Conservation (phyloP, 805 yeast species). For the Cyberlindnera galapagoensis region DNA sequence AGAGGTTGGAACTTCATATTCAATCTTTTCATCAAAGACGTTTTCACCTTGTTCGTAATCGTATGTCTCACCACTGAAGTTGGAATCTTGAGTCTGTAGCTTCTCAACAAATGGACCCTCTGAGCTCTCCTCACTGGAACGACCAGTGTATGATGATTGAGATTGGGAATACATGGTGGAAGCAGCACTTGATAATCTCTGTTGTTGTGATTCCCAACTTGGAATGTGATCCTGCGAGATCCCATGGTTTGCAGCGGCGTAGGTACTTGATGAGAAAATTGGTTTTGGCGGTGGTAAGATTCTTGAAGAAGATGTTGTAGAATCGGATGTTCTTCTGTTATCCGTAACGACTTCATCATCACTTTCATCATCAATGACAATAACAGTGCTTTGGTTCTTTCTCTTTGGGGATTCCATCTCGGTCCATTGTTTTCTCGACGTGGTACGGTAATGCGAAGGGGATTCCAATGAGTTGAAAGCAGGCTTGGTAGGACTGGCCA, state of each 20-base stretch:
- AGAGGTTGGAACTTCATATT: constrained; percentile 31
- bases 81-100: constrained; percentile 14
- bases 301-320: constrained; percentile 30
- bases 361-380: constrained; percentile 35
- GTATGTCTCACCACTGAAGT: constrained; percentile 31
- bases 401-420: constrained; percentile 68
- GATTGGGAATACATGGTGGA: constrained; percentile 16
- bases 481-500: constrained; percentile 28
- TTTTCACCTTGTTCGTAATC: constrained; percentile 26
- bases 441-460: constrained; percentile 25
- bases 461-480: constrained; percentile 4
- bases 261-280: constrained; percentile 54
- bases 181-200: constrained; percentile 28
- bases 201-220: constrained; percentile 13
- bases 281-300: constrained; percentile 61
- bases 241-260: constrained; percentile 44
- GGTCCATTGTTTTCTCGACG: constrained; percentile 65
- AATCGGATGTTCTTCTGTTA: constrained; percentile 27
- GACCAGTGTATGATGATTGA: constrained; percentile 13
- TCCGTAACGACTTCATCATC: constrained; percentile 3
- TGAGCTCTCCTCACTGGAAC: constrained; percentile 4
- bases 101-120: constrained; percentile 17
- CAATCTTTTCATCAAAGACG: constrained; percentile 40
- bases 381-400: constrained; percentile 41
- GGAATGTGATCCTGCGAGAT: constrained; percentile 9